Conservation (phyloP, 176 grass and related monocot genomes). For the Oryza longistaminata region DNA sequence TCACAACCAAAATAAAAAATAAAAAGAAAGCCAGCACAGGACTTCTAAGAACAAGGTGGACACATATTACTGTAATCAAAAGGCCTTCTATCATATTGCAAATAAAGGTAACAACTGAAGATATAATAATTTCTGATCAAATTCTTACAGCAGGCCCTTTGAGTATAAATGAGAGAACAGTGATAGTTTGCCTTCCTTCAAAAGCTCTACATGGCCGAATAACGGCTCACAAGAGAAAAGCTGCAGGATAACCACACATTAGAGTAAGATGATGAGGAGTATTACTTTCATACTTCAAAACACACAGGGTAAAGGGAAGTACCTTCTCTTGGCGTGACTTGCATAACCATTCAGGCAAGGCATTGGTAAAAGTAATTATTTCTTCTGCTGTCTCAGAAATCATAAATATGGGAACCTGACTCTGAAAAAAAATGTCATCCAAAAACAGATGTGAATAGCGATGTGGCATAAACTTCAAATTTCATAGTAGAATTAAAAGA, state of each 20-base stretch:
- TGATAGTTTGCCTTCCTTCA: slow-evolving; percentile 64
- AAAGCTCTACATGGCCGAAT: slow-evolving; percentile 75
- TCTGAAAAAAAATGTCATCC: slow-evolving; percentile 15
- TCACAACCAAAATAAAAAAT: slow-evolving; percentile 9
- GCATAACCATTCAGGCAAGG: slow-evolving; percentile 92
- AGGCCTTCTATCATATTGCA: slow-evolving; percentile 7
- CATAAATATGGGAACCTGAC: slow-evolving; percentile 81
- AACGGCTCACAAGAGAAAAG: slow-evolving; percentile 75
- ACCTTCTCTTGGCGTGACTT: slow-evolving; percentile 92
- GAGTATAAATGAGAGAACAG: slow-evolving; percentile 67
- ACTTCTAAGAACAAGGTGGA: slow-evolving; percentile 6
- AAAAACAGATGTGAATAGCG: background rate
- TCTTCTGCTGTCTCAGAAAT: slow-evolving; percentile 75
- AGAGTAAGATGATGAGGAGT: background rate
- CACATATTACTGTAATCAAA: background rate
- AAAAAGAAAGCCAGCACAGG: slow-evolving; percentile 18
- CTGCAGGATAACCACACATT: slow-evolving; percentile 48
- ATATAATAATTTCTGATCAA: slow-evolving; percentile 9
- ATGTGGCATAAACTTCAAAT: background rate
- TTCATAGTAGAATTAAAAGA: slow-evolving; percentile 17
- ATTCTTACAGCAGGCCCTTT: slow-evolving; percentile 68
- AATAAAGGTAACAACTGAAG: slow-evolving; percentile 28
- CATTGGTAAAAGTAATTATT: slow-evolving; percentile 58
- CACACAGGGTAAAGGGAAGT: slow-evolving; percentile 29
- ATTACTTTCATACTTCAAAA: slow-evolving; percentile 23